Base-by-base conservation (phyloP, 2,329 filamentous ascomycete genomes). In the Epichloe coenophiala region DNA sequence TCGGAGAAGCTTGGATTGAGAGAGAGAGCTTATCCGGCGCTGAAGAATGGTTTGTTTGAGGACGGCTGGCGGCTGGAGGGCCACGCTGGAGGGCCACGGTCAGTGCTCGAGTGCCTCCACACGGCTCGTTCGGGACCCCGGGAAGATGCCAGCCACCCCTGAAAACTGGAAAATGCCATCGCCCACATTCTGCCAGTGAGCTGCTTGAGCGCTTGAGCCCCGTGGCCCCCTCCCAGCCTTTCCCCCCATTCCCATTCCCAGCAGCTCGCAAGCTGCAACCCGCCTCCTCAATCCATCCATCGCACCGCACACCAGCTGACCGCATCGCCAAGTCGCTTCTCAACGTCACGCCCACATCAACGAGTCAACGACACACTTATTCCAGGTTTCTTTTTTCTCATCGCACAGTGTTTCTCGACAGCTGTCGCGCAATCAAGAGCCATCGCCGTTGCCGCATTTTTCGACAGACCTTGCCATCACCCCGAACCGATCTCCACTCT, bases 291-390 rank as follows among this genome's bases (percentile, higher is more conserved):
- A 17, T 17, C 17, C 17, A 33, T 31, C 23, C 15, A 15, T 31
- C 41, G 15, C 19, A 8, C 36, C 38, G 5, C 17, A 17, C 36
- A 40, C 37, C 17, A 17, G 50, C 35, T 51, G 45, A 44, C 50
- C 40, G 35, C 45, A 47, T 40, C 45, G 47, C 21, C 44, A 47
- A 45, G 27, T 47, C 44, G 47, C 31, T 42, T 48, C 39, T 19
- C 47, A 37, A 41, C 37, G 8, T 37, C n/a, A 47, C 49, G 39
- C 35, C 23, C 38, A 19, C 45, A 31, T 31, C 27, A 31, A 31
- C 27, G 27, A 31, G 36, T 17, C 17, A 19, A 42, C 19, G 9
- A 48, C 27, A 45, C 50, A 47, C 31, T 35, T 17, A 33, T 15
- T 15, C 35, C 8, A 35, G 39, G 15, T 40, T 33, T 33, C 27